These are phyloP conservation scores for Carex arenaria DNA, from an alignment of 202 grass and related monocot species.

Conservation along the genomic window DNA sequence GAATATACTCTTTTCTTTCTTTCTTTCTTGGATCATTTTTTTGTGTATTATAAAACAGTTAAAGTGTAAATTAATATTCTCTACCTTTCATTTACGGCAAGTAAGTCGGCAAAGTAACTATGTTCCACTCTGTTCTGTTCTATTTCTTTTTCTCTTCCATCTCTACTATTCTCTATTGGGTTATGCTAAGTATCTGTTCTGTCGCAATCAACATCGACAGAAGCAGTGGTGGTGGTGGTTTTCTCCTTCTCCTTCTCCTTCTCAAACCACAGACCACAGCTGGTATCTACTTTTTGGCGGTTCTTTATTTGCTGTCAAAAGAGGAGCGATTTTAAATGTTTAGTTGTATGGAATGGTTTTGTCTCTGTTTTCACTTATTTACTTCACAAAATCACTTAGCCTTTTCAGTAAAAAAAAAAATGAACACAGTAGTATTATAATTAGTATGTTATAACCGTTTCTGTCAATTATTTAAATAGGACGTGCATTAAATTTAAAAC, in stretches of 20 bases:
- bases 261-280: not conserved
- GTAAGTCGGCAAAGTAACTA: not conserved
- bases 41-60: not conserved
- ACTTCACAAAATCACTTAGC: not conserved
- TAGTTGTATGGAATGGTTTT: not conserved
- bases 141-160: not conserved
- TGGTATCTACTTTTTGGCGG: not conserved
- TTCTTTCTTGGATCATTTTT: not conserved
- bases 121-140: not conserved
- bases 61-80: not conserved
- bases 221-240: not conserved
- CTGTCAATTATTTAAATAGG: too few relatives aligned
- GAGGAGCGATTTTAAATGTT: not conserved
- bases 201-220: not conserved
- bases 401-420: not conserved
- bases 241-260: not conserved
- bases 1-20: not conserved
- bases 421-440: not conserved
- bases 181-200: not conserved
- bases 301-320: not conserved
- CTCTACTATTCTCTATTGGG: not conserved
- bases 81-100: not conserved
- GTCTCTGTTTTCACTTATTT: not conserved
- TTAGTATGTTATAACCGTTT: not conserved
- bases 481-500: too few relatives aligned